phyloP scores from a whole-genome alignment of 2,329 filamentous ascomycete genomes.

The Hypoxylon sp. region DNA sequence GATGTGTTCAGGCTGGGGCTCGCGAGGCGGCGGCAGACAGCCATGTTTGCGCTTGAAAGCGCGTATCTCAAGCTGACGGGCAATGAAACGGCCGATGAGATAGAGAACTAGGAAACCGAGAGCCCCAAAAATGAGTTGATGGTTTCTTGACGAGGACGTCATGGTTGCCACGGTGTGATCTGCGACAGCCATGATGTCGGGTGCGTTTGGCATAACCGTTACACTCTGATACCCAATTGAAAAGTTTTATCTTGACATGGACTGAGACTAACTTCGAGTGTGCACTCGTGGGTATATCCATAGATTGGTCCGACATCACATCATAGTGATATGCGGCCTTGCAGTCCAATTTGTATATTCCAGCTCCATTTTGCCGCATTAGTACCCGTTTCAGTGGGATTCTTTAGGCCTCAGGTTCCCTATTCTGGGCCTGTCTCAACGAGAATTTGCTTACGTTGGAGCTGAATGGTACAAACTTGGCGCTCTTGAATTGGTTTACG shows the following conservation, averaged over 20 bases:
- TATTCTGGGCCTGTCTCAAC: neutral
- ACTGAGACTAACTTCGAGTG: conserved; percentile 13
- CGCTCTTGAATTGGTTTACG: conserved; percentile 4
- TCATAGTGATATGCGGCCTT: neutral
- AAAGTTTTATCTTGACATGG: conserved; percentile 19
- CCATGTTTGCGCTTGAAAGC: conserved; percentile 13
- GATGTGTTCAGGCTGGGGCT: conserved; percentile 18
- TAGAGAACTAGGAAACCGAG: neutral
- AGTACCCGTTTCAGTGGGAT: conserved; percentile 1
- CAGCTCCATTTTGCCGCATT: neutral
- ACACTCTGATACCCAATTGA: conserved; percentile 21
- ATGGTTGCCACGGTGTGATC: neutral
- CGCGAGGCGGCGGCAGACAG: conserved; percentile 13
- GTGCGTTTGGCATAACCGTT: conserved; percentile 18
- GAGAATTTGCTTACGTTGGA: conserved; percentile 12
- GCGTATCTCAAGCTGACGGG: conserved; percentile 13
- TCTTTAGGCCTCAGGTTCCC: neutral
- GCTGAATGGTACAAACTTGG: neutral
- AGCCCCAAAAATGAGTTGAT: conserved; percentile 5
- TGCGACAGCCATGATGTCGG: conserved; percentile 8
- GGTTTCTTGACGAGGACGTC: neutral
- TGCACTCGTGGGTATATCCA: conserved; percentile 17
- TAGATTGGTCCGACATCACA: conserved; percentile 14
- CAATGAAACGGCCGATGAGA: conserved; percentile 1
- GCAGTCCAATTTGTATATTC: conserved; percentile 8